Percentiles rank a stretch among this genome's conserved stretches.
These are phyloP conservation scores for Botrytis paeoniae DNA, from an alignment of 2,329 filamentous ascomycete species.

Conservation along the genomic window DNA sequence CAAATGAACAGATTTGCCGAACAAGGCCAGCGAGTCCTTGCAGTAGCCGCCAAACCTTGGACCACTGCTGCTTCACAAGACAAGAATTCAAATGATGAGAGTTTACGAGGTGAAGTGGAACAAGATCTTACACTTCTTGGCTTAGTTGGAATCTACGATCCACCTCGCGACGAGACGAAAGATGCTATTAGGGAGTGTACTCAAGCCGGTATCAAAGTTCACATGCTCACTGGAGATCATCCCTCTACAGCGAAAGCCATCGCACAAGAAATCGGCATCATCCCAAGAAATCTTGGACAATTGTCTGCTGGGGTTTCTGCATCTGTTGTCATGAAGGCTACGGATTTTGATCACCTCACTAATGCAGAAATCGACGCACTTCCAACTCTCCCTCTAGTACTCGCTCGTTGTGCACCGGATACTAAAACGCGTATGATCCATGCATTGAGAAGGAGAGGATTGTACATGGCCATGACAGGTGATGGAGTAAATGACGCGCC, in stretches of 20 bases:
- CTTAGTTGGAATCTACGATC: conserved; percentile 57
- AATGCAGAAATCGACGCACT: conserved; percentile 68
- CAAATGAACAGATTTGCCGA: conserved; percentile 68
- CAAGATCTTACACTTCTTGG: conserved; percentile 59
- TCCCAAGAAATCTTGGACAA: conserved; percentile 27
- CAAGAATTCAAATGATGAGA: conserved; percentile 25
- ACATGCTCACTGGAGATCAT: conserved; percentile 73
- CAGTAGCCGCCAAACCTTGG: conserved; percentile 51
- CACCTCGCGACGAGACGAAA: conserved; percentile 57
- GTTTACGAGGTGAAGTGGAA: conserved; percentile 45
- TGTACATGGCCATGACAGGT: conserved; percentile 59
- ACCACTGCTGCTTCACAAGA: conserved; percentile 29
- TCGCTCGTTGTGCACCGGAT: conserved; percentile 72
- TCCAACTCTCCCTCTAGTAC: conserved; percentile 65
- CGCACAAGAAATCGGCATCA: conserved; percentile 60
- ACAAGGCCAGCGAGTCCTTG: conserved; percentile 67
- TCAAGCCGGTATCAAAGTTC: conserved; percentile 68
- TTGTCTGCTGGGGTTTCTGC: conserved; percentile 20
- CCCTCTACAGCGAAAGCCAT: conserved; percentile 72
- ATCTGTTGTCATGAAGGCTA: conserved; percentile 62
- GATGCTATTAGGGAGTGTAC: conserved; percentile 60
- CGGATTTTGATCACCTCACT: conserved; percentile 63
- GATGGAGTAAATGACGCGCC: conserved; percentile 57
- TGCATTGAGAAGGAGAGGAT: conserved; percentile 62
- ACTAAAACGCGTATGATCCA: conserved; percentile 79